These are phyloP conservation scores for Arbutus unedo DNA, from an alignment of 148 eudicot genomes.

Conservation along the genomic window DNA sequence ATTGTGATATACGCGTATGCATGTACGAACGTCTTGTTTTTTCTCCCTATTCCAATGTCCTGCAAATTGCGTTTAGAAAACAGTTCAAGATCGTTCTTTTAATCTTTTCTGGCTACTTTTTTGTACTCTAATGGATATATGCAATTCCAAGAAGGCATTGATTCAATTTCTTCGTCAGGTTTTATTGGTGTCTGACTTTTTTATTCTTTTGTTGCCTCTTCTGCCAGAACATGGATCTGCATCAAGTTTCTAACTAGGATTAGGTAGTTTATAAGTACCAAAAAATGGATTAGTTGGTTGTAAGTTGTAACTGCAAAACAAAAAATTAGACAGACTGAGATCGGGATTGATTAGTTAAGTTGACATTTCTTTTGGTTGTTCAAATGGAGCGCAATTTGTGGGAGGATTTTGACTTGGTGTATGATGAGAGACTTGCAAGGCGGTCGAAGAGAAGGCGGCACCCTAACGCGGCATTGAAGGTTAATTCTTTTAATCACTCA, in stretches of 20 bases:
- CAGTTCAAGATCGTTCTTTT: too few relatives aligned
- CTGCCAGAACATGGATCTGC: not conserved
- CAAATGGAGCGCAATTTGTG: not conserved
- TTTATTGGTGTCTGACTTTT: not conserved
- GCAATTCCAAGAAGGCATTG: too few relatives aligned
- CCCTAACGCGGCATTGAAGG: not conserved
- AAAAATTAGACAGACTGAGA: not conserved
- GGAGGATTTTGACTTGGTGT: not conserved
- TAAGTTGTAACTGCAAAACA: not conserved
- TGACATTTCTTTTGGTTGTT: not conserved
- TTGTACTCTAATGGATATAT: too few relatives aligned
- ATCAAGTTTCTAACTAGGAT: not conserved
- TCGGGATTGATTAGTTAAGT: not conserved
- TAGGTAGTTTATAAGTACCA: not conserved
- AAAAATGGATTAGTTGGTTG: too few relatives aligned
- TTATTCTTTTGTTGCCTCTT: not conserved
- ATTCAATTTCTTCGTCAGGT: not conserved
- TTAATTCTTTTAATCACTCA: not conserved
- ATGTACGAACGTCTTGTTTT: too few relatives aligned
- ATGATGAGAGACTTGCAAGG: constrained; percentile 6
- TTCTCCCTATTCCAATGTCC: too few relatives aligned
- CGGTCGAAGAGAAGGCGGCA: constrained; percentile 16
- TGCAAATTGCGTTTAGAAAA: too few relatives aligned
- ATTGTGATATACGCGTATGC: too few relatives aligned
- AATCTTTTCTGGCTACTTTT: too few relatives aligned